Evolutionary conservation across 108 stramenopile genomes (phyloP), one percentile per base, ranked within the genome.

Genomic region (Chaetoceros muelleri): DNA sequence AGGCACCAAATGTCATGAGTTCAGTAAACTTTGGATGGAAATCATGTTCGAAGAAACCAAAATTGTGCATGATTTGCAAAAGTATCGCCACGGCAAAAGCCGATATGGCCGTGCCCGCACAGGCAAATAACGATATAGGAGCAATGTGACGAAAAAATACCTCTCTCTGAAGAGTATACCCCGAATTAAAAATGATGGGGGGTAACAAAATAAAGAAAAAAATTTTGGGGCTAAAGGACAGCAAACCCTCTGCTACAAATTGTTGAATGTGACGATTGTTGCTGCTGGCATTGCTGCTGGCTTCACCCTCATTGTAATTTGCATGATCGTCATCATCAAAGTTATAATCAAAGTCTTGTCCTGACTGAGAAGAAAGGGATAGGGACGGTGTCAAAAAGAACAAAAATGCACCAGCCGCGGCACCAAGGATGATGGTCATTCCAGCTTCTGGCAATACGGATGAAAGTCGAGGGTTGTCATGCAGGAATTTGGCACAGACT

Each of bases 181-280:
- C 94, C 1, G 71, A 69, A 65, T 91, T 84, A 77, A 89, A 95
- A 48, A 95, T 88, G 55, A 95, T 89, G 0, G 89, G 89, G 2
- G 94, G 94, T 3, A 95, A 77, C 53, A 91, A 66, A 13, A 65
- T 68, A 8, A 89, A 46, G 52, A 95, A 91, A 61, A 95, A 95
- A 23, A 84, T 57, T 18, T 76, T 62, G 2, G 82, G 74, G 57
- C 69, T 58, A 54, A 91, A 91, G 16, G 61, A 66, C 21, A 81
- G 54, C 23, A 90, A 29, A 23, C 65, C 55, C 3, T 57, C 40
- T n/a, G 57, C 46, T 20, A 63, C 79, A 44, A 55, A 45, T 48
- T 58, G 47, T 2, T 62, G 3, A 47, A 46, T 30, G 52, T 55
- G 23, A 47, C 59, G 28, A 17, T 52, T 55, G 46, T 28, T 53